Percentiles rank a stretch among this genome's conserved stretches.
phyloP scores from a whole-genome alignment of 2,329 filamentous ascomycete species.

The Basipetospora chlamydospora region DNA sequence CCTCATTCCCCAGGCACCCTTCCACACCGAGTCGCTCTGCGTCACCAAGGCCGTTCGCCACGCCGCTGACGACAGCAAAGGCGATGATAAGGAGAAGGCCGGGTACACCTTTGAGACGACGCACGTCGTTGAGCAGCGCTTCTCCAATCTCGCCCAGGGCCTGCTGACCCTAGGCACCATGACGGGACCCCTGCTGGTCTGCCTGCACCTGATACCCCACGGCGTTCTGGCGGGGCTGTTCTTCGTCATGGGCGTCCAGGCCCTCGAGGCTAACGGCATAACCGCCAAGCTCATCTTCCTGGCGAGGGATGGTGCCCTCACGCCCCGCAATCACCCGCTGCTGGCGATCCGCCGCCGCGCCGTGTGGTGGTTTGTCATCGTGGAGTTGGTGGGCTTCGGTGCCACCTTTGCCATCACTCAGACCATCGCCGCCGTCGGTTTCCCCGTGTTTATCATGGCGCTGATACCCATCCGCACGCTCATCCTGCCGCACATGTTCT shows the following conservation, averaged over 20 bases:
- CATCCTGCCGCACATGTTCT: constrained; percentile 48
- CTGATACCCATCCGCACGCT: constrained; percentile 53
- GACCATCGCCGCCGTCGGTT: constrained; percentile 69
- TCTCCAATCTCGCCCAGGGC: constrained; percentile 66
- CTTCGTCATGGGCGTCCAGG: constrained; percentile 74
- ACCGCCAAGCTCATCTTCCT: constrained; percentile 62
- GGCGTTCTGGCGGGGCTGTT: constrained; percentile 69
- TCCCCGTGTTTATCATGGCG: constrained; percentile 58
- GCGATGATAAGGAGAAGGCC: constrained; percentile 40
- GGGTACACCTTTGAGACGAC: constrained; percentile 35
- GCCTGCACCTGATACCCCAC: constrained; percentile 65
- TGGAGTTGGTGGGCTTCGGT: constrained; percentile 57
- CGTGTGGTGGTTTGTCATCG: constrained; percentile 55
- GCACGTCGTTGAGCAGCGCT: constrained; percentile 63
- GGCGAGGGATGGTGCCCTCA: constrained; percentile 47
- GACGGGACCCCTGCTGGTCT: constrained; percentile 57
- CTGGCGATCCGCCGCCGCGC: constrained; percentile 46
- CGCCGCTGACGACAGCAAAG: constrained; percentile 37
- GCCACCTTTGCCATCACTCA: constrained; percentile 74
- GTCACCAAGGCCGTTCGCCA: constrained; percentile 44
- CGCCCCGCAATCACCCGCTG: constrained; percentile 43
- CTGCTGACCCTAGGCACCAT: constrained; percentile 67
- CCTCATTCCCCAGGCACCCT: constrained; percentile 70
- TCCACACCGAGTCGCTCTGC: constrained; percentile 67
- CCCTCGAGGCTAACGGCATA: constrained; percentile 62